A percentile compares a stretch with the other conserved stretches of the same genome.
Evolutionary conservation across 2,329 filamentous ascomycete species (phyloP).

Genomic region (Teratosphaeria epicoccoides): DNA sequence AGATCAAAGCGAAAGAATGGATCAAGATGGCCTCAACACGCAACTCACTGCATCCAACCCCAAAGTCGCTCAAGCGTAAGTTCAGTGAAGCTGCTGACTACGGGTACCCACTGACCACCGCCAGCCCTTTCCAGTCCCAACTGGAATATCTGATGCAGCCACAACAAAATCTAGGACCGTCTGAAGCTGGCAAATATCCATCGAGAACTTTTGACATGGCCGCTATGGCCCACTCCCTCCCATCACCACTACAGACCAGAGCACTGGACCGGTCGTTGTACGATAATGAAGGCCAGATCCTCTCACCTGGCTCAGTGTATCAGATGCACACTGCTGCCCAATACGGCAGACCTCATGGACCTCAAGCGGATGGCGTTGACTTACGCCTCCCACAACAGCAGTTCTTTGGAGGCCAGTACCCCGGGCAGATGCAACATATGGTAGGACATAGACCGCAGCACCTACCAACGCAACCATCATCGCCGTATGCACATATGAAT

Average conservation of each 20-base stretch:
- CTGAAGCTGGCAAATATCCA: not conserved
- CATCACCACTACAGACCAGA: not conserved
- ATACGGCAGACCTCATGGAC: slow-evolving; percentile 9
- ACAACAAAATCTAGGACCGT: not conserved
- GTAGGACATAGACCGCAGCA: not conserved
- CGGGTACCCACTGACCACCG: not conserved
- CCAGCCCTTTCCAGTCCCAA: slow-evolving; percentile 9
- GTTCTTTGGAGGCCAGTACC: not conserved
- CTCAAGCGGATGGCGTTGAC: not conserved
- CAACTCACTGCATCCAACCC: not conserved
- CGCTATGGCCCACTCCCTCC: slow-evolving; percentile 7
- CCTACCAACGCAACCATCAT: slow-evolving; percentile 7
- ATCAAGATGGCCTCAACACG: not conserved
- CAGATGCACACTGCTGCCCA: slow-evolving; percentile 13
- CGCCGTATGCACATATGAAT: slow-evolving; percentile 15
- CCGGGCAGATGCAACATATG: not conserved
- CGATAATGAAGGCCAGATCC: slow-evolving; percentile 4
- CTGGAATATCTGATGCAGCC: slow-evolving; percentile 5
- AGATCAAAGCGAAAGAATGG: not conserved
- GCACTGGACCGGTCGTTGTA: not conserved
- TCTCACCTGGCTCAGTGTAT: slow-evolving; percentile 6
- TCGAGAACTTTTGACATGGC: slow-evolving; percentile 8
- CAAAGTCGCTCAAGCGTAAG: not conserved
- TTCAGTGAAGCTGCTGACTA: not conserved
- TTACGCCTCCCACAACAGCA: not conserved